Evolutionary conservation across 306 rosid genomes (phyloP), one percentile per base, ranked within the genome.

Genomic region (Inga oerstediana): DNA sequence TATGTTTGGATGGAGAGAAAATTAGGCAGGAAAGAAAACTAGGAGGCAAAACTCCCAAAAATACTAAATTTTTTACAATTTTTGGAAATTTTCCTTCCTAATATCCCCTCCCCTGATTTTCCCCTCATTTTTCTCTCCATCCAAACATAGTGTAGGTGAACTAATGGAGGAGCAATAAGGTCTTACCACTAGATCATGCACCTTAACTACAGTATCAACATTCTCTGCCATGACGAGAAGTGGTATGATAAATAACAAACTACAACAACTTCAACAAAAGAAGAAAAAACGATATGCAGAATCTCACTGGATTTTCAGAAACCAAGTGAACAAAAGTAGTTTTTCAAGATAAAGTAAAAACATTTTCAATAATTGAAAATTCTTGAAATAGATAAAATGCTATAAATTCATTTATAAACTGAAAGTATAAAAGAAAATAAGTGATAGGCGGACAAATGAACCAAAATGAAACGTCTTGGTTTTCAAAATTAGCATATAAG

Each of bases 401-500:
- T 24, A 9, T 39, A 78, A 46, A 69, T 73, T 74, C 72, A 34
- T 30, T 22, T n/a, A 70, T 39, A 54, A 43, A 64, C 69, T 43
- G 52, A 71, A 64, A 46, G 39, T 56, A 34, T 74, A 5, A 58
- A 66, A 79, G 66, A 74, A 45, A 67, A 80, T 43, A 76, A 65
- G 77, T 65, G 51, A 67, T 68, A 77, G 80, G 78, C 72, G 75
- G 20, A 75, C 49, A 79, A 35, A 69, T 17, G 45, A 24, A 48
- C n/a, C 37, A 77, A 70, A 75, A 34, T 45, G 37, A 20, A 75
- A 51, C 52, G 34, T 45, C 14, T 34, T 83, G 34, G 49, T 79
- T 70, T 69, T 67, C 67, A 80, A 51, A 73, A 79, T 64, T 56
- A 68, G 39, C 79, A 49, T 49, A 30, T 48, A 48, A 88, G 58